Evolutionary conservation across 495 filamentous ascomycete genomes (phyloP).

Genomic region (Penicillium ochrochloron): DNA sequence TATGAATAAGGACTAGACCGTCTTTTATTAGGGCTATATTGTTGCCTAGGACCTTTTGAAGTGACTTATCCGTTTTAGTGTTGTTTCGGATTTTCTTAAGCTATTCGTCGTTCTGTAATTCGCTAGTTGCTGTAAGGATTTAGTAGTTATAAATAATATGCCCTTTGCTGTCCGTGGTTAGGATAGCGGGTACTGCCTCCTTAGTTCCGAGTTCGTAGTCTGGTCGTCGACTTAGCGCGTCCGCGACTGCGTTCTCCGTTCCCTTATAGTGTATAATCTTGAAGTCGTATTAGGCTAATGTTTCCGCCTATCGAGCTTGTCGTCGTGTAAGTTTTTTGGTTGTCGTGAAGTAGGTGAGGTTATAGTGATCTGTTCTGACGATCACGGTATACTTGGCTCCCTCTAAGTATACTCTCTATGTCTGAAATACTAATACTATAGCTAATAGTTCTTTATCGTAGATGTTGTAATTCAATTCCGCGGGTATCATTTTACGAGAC

Average conservation of each 20-base stretch:
- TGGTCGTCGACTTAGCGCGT: neutral
- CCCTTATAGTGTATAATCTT: constrained; percentile 9
- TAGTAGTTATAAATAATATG: constrained; percentile 7
- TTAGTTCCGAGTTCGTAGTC: constrained; percentile 3
- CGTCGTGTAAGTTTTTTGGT: constrained; percentile 1
- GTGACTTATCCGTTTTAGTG: neutral
- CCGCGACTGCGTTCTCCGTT: neutral
- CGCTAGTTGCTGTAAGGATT: neutral
- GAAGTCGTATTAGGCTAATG: constrained; percentile 5
- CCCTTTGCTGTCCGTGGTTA: neutral
- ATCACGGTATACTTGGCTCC: constrained; percentile 5
- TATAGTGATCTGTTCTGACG: constrained; percentile 3
- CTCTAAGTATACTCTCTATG: constrained; percentile 3
- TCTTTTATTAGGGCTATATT: neutral
- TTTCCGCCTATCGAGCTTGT: constrained; percentile 7
- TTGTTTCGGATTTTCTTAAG: neutral
- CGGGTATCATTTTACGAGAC: constrained; percentile 4
- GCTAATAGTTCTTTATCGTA: constrained; percentile 9
- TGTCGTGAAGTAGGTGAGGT: neutral
- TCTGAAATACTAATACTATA: constrained; percentile 10
- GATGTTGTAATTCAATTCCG: constrained; percentile 1
- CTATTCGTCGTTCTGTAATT: neutral
- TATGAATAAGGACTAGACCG: neutral
- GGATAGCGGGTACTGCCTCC: neutral
- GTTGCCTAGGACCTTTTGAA: neutral